These are phyloP conservation scores for Kodamaea jinghongensis DNA, from an alignment of 805 yeast species.

Conservation along the genomic window DNA sequence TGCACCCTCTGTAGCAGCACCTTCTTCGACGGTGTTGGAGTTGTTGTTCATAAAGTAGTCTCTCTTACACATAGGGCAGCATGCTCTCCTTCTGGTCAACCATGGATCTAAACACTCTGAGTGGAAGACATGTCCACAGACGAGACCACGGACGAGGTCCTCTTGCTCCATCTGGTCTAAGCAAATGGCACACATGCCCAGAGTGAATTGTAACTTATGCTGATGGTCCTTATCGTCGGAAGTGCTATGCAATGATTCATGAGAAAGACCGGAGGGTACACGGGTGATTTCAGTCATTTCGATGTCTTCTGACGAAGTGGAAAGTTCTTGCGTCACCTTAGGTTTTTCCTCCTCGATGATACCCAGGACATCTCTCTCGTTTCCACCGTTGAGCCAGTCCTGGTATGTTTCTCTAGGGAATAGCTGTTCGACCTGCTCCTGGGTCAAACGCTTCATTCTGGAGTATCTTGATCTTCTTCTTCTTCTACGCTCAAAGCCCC, in stretches of 20 bases:
- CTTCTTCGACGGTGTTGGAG: constrained; percentile 4
- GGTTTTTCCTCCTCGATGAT: constrained; percentile 37
- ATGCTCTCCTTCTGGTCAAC: constrained; percentile 70
- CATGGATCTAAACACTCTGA: constrained; percentile 78
- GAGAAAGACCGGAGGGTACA: not conserved
- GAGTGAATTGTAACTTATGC: constrained; percentile 48
- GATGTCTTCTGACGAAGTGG: not conserved
- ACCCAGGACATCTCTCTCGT: constrained; percentile 46
- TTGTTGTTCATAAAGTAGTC: constrained; percentile 51
- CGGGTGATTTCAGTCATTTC: not conserved
- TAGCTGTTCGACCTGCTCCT: constrained; percentile 55
- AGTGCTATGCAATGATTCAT: constrained; percentile 1
- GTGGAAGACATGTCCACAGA: constrained; percentile 85
- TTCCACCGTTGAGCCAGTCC: constrained; percentile 62
- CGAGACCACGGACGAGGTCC: constrained; percentile 65
- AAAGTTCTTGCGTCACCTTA: not conserved
- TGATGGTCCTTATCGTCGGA: constrained; percentile 5
- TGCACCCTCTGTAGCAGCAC: constrained; percentile 4
- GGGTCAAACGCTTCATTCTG: constrained; percentile 51
- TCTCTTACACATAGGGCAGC: constrained; percentile 81
- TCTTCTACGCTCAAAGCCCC: constrained; percentile 23
- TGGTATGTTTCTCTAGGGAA: constrained; percentile 58
- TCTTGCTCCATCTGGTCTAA: constrained; percentile 61
- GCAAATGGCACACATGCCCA: constrained; percentile 79
- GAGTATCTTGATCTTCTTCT: constrained; percentile 38